Conservation (phyloP, 2,329 filamentous ascomycete genomes). For the Amphichorda felina region DNA sequence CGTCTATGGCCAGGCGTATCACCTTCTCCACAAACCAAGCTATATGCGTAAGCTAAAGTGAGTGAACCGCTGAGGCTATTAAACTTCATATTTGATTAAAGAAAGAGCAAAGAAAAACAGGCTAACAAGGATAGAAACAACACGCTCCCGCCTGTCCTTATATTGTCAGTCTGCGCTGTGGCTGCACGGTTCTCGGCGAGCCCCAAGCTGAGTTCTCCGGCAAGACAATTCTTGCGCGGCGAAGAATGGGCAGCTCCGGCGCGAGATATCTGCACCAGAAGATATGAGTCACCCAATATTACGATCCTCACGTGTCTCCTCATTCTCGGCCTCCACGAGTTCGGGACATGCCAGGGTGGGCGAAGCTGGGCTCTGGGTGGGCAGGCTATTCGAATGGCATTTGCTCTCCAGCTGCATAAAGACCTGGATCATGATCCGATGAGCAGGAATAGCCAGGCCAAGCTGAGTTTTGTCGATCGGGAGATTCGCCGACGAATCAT, state of each 20-base stretch:
- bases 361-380: conserved; percentile 93
- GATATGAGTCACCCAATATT: conserved; percentile 92
- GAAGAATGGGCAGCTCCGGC: conserved; percentile 85
- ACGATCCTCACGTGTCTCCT: conserved; percentile 88
- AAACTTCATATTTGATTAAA: too few relatives aligned
- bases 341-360: conserved; percentile 92
- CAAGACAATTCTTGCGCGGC: conserved; percentile 68
- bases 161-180: conserved; percentile 88
- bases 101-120: too few relatives aligned
- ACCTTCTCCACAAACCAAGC: conserved; percentile 89
- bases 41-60: conserved; percentile 81
- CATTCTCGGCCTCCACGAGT: conserved; percentile 84
- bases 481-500: conserved; percentile 89
- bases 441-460: conserved; percentile 46
- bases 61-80: too few relatives aligned
- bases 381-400: conserved; percentile 93
- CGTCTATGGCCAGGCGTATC: conserved; percentile 90
- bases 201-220: conserved; percentile 62
- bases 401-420: conserved; percentile 84
- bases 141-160: conserved; percentile 75
- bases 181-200: conserved; percentile 92
- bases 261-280: conserved; percentile 73
- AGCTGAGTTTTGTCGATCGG: conserved; percentile 80
- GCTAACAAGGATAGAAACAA: conserved; percentile 21
- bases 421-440: conserved; percentile 76